These are phyloP conservation scores for Astrothelium macrocarpum DNA, from an alignment of 495 filamentous ascomycete species.

Conservation along the genomic window DNA sequence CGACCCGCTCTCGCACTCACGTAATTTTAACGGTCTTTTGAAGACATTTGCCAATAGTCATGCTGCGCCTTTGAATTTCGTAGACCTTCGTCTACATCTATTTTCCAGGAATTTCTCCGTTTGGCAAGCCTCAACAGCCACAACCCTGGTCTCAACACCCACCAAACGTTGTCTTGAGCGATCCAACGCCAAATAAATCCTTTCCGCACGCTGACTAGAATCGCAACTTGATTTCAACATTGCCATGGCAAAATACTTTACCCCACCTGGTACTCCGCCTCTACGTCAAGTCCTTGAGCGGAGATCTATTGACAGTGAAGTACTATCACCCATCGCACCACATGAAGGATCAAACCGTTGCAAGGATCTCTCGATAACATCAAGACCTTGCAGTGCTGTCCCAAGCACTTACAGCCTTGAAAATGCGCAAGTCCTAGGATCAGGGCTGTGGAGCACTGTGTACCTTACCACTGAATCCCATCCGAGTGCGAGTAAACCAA, in stretches of 20 bases:
- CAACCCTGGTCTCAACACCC: background rate
- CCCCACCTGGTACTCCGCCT: background rate
- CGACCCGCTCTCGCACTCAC: background rate
- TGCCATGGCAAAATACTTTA: background rate
- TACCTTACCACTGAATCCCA: constrained; percentile 37
- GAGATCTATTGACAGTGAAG: background rate
- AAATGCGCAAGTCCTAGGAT: constrained; percentile 34
- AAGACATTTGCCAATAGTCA: background rate
- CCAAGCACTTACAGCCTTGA: constrained; percentile 21
- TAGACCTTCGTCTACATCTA: background rate
- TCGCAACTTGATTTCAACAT: background rate
- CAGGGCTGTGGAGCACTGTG: constrained; percentile 53
- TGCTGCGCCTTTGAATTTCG: too few relatives aligned
- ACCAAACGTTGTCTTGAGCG: background rate
- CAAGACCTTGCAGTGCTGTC: background rate
- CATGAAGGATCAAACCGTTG: background rate
- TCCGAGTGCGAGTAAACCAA: background rate
- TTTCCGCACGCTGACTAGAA: background rate
- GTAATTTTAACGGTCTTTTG: background rate
- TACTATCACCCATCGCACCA: background rate
- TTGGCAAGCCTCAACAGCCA: background rate
- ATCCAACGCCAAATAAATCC: background rate
- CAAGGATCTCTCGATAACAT: background rate
- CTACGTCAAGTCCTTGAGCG: background rate
- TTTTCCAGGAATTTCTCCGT: background rate